Percentiles rank a stretch among this genome's conserved stretches.
These are phyloP conservation scores for Rubia yunnanensis DNA, from an alignment of 257 asterid species.

Conservation along the genomic window DNA sequence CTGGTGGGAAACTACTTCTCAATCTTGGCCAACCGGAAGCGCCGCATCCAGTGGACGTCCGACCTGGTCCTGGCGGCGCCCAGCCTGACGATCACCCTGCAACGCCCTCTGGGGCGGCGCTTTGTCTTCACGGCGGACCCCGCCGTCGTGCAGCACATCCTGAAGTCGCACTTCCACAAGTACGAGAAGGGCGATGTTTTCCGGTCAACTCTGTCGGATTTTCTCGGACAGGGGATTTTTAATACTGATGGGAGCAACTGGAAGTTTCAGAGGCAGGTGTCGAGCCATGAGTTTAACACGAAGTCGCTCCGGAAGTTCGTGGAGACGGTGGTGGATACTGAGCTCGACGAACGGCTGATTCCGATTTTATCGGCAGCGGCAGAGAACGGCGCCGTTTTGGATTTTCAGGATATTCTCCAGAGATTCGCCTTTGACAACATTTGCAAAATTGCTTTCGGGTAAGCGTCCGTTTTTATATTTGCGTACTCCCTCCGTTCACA, in stretches of 20 bases:
- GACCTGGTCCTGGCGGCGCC: constrained; percentile 32
- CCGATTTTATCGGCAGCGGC: constrained; percentile 30
- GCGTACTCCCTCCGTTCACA: too few species aligned
- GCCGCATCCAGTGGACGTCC: constrained; percentile 45
- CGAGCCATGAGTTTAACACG: constrained; percentile 56
- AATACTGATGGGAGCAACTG: constrained; percentile 49
- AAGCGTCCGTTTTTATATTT: not conserved
- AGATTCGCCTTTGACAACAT: constrained; percentile 65
- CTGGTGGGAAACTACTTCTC: constrained; percentile 36
- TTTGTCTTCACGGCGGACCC: constrained; percentile 54
- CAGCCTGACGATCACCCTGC: constrained; percentile 44
- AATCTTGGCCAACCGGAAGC: constrained; percentile 27
- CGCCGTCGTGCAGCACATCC: constrained; percentile 53
- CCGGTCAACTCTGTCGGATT: constrained; percentile 28
- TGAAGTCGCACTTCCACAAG: constrained; percentile 35
- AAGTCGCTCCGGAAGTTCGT: constrained; percentile 47
- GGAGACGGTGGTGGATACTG: constrained; percentile 44
- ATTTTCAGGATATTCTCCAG: constrained; percentile 55
- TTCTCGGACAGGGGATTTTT: constrained; percentile 61
- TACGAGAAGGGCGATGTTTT: constrained; percentile 41
- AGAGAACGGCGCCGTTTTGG: constrained; percentile 16
- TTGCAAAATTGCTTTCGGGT: constrained; percentile 54
- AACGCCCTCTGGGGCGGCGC: constrained; percentile 40
- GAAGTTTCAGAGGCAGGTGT: constrained; percentile 50
- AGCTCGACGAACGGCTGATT: constrained; percentile 32